Conservation (phyloP, 768 basidiomycete genomes). For the Lanmaoa rubissima region DNA sequence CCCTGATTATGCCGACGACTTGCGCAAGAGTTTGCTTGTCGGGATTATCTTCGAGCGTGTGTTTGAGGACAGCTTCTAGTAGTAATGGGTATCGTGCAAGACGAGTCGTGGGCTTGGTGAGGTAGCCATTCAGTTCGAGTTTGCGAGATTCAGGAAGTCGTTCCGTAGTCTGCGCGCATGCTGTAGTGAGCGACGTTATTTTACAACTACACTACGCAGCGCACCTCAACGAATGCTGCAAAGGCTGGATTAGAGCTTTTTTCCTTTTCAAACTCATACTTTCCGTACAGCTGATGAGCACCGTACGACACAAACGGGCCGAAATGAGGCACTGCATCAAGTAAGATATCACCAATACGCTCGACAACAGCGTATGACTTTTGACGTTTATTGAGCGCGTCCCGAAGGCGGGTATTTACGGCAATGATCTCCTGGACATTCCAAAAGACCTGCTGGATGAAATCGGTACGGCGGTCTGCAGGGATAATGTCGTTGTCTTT, state of each 20-base stretch:
- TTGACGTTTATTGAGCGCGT: constrained; percentile 92
- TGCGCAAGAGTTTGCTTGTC: constrained; percentile 79
- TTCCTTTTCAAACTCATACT: constrained; percentile 99
- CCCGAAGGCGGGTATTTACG: constrained; percentile 89
- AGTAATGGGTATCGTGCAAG: constrained; percentile 95
- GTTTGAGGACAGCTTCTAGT: constrained; percentile 87
- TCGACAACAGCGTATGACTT: constrained; percentile 94
- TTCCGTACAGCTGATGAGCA: constrained; percentile 95
- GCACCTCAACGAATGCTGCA: constrained; percentile 91
- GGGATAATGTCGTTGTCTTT: constrained; percentile 78
- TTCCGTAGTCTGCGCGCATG: constrained; percentile 68
- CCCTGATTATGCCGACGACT: constrained; percentile 72
- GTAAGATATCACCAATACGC: constrained; percentile 84
- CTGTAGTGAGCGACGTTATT: neutral
- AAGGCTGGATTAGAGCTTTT: constrained; percentile 91
- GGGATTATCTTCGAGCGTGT: constrained; percentile 85
- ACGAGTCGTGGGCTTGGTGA: constrained; percentile 97
- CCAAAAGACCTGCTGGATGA: constrained; percentile 96
- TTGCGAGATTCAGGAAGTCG: constrained; percentile 93
- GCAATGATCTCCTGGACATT: constrained; percentile 91
- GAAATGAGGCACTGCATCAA: constrained; percentile 85
- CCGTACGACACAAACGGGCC: constrained; percentile 94
- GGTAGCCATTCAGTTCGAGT: constrained; percentile 94
- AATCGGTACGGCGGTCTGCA: constrained; percentile 70
- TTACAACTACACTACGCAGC: constrained; percentile 8